These are phyloP conservation scores for Saccharomyces pastorianus DNA, from an alignment of 1,139 yeast genomes.

Conservation along the genomic window DNA sequence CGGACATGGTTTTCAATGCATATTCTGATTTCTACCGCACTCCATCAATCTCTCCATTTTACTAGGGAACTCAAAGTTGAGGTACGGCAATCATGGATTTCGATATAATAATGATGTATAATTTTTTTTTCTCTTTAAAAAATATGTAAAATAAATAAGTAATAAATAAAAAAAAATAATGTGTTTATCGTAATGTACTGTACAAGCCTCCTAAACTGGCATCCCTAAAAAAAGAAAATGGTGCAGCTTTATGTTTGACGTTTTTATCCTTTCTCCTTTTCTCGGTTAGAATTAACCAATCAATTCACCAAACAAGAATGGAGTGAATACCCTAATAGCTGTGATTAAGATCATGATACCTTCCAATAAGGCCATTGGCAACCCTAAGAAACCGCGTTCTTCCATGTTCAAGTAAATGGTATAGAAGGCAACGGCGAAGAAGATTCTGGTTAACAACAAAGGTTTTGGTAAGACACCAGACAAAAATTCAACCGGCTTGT, in stretches of 20 bases:
- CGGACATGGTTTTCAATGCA: too few species aligned
- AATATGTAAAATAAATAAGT: background rate
- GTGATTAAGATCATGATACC: slow-evolving; percentile 61
- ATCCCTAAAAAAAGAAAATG: background rate
- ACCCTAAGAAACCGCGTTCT: slow-evolving; percentile 56
- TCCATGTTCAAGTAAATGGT: slow-evolving; percentile 63
- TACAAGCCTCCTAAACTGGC: background rate
- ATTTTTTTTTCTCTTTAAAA: background rate
- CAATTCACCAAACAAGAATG: slow-evolving; percentile 47
- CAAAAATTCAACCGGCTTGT: slow-evolving; percentile 74
- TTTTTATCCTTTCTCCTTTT: background rate
- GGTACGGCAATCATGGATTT: too few species aligned
- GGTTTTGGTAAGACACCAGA: slow-evolving; percentile 79
- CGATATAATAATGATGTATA: too few species aligned
- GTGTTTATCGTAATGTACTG: background rate
- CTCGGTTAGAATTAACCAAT: slow-evolving; percentile 21
- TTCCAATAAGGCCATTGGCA: slow-evolving; percentile 67
- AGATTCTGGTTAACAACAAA: slow-evolving; percentile 66
- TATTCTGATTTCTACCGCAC: too few species aligned
- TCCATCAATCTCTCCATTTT: too few species aligned
- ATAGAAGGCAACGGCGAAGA: slow-evolving; percentile 84
- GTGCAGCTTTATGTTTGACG: background rate
- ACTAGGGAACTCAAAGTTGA: too few species aligned
- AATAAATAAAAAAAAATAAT: background rate
- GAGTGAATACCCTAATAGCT: slow-evolving; percentile 72